These are phyloP conservation scores for Stachybotrys chlorohalonatus DNA, from an alignment of 2,329 filamentous ascomycete genomes.

Conservation along the genomic window DNA sequence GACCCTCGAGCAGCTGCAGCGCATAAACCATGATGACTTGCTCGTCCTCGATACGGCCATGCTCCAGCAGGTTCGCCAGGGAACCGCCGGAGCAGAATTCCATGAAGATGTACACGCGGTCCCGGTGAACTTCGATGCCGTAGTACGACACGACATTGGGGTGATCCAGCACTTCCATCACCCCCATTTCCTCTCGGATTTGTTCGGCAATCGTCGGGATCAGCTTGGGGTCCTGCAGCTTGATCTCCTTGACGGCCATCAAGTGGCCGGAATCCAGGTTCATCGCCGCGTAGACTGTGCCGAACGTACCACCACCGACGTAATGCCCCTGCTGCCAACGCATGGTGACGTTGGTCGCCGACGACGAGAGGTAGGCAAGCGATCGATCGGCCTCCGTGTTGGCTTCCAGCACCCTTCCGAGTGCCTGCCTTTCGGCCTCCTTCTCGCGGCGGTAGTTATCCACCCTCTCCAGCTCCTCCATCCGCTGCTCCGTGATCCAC, in stretches of 20 bases:
- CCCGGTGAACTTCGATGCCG: slow-evolving; percentile 93
- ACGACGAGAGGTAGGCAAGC: slow-evolving; percentile 85
- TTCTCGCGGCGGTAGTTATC: slow-evolving; percentile 72
- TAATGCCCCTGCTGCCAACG: slow-evolving; percentile 99
- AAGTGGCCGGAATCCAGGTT: slow-evolving; percentile 92
- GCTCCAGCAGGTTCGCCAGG: slow-evolving; percentile 79
- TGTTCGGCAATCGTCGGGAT: slow-evolving; percentile 91
- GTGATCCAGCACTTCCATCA: slow-evolving; percentile 90
- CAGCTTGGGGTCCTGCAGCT: slow-evolving; percentile 89
- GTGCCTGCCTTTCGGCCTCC: slow-evolving; percentile 74
- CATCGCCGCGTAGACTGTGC: slow-evolving; percentile 94
- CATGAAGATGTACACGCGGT: slow-evolving; percentile 99
- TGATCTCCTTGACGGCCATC: slow-evolving; percentile 98
- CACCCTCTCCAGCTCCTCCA: slow-evolving; percentile 63
- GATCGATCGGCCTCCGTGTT: slow-evolving; percentile 94
- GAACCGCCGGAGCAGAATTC: slow-evolving; percentile 97
- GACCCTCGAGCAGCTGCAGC: slow-evolving; percentile 84
- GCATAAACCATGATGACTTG: slow-evolving; percentile 96
- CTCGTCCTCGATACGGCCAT: slow-evolving; percentile 95
- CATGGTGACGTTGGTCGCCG: slow-evolving; percentile 88
- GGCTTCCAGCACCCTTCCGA: slow-evolving; percentile 86
- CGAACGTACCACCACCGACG: slow-evolving; percentile 93
- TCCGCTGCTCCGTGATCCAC: slow-evolving; percentile 66
- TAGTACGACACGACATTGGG: slow-evolving; percentile 97
- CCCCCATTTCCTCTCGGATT: slow-evolving; percentile 94